A percentile compares a stretch with the other conserved stretches of the same genome.
These are phyloP conservation scores for Botryosphaeria agaves DNA, from an alignment of 2,329 filamentous ascomycete species.

Conservation along the genomic window DNA sequence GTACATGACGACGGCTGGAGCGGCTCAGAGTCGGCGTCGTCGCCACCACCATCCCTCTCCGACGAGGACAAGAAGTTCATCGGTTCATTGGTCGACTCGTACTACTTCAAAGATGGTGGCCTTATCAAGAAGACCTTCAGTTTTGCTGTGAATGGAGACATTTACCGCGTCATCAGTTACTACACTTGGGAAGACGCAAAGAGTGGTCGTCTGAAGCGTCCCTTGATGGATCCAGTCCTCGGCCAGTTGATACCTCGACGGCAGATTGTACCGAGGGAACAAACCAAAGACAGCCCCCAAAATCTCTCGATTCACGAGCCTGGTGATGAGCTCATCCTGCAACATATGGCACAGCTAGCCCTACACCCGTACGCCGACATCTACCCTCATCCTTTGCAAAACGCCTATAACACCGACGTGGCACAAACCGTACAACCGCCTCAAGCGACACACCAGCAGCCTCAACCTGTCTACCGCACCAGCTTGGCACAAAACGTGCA, in stretches of 20 bases:
- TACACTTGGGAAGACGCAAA: slow-evolving; percentile 71
- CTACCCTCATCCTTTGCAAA: background rate
- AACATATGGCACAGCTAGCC: background rate
- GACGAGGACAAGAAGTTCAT: slow-evolving; percentile 34
- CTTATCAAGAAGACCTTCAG: slow-evolving; percentile 90
- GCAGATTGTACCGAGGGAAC: background rate
- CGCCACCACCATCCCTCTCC: slow-evolving; percentile 16
- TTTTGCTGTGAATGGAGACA: slow-evolving; percentile 53
- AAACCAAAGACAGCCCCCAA: background rate
- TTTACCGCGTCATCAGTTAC: slow-evolving; percentile 78
- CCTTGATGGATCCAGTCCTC: slow-evolving; percentile 30
- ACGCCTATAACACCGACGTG: background rate
- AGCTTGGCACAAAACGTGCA: slow-evolving; percentile 1
- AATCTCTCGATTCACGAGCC: background rate
- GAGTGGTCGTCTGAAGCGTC: slow-evolving; percentile 38
- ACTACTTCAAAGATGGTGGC: slow-evolving; percentile 67
- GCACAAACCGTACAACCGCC: too few species aligned
- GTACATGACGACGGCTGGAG: slow-evolving; percentile 7
- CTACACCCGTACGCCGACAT: background rate
- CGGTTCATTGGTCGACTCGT: slow-evolving; percentile 77
- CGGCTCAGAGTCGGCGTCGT: slow-evolving; percentile 5
- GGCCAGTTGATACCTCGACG: background rate
- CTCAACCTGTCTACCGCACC: background rate
- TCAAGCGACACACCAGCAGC: too few species aligned
- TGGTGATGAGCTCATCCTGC: background rate